Conservation (phyloP, 352 stramenopile species). For the Phytophthora macrochlamydospora region DNA sequence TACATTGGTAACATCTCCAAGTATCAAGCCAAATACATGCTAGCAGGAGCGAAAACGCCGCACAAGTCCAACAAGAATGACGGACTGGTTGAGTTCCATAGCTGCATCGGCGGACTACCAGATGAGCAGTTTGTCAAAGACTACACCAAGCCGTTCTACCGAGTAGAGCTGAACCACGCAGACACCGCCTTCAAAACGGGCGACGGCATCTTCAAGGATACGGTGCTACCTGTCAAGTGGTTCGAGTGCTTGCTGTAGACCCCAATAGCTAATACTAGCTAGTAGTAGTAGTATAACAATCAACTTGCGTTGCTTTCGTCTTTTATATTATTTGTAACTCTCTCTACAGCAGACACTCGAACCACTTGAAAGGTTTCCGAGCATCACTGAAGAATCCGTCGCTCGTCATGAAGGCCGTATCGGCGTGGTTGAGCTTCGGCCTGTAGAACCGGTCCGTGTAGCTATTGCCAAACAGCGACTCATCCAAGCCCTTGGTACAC, state of each 20-base stretch:
- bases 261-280: too few relatives aligned
- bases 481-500: conserved; percentile 28
- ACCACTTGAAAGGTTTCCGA: conserved; percentile 36
- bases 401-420: conserved; percentile 37
- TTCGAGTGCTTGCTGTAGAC: conserved; percentile 38
- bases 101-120: conserved; percentile 35
- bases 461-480: conserved; percentile 24
- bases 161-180: conserved; percentile 46
- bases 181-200: conserved; percentile 56
- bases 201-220: conserved; percentile 43
- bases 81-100: conserved; percentile 48
- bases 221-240: conserved; percentile 44
- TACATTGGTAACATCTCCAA: conserved; percentile 46
- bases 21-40: conserved; percentile 39
- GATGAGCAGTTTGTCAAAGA: conserved; percentile 31
- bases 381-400: conserved; percentile 31
- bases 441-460: conserved; percentile 33
- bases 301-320: neutral
- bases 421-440: conserved; percentile 36
- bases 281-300: conserved; percentile 7
- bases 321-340: neutral
- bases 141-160: conserved; percentile 37
- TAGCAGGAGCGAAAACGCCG: conserved; percentile 27
- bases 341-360: conserved; percentile 20
- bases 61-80: conserved; percentile 49